A percentile compares a stretch with the other conserved stretches of the same genome.
Conservation (phyloP, 2,329 filamentous ascomycete genomes). For the Xylariales sp. region DNA sequence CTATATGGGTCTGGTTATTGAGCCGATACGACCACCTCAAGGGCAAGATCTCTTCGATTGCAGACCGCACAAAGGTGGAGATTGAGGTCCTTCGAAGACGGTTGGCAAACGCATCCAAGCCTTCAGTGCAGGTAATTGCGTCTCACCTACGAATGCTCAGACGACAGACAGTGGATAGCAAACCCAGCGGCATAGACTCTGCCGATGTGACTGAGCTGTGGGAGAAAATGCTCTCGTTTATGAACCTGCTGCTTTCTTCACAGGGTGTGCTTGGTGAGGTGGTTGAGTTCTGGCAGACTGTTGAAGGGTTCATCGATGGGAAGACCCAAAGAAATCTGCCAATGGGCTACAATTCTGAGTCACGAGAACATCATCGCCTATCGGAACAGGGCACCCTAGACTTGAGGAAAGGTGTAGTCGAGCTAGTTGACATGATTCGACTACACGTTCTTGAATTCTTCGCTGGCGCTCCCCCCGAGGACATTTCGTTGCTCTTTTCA, state of each 20-base stretch:
- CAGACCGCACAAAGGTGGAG: constrained; percentile 84
- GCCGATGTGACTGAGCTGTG: constrained; percentile 82
- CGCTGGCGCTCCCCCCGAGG: constrained; percentile 80
- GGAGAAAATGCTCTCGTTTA: constrained; percentile 77
- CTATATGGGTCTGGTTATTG: constrained; percentile 92
- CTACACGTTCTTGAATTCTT: constrained; percentile 81
- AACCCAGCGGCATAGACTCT: constrained; percentile 65
- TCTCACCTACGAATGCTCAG: constrained; percentile 71
- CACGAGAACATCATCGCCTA: constrained; percentile 74
- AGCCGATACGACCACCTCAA: constrained; percentile 88
- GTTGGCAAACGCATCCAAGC: constrained; percentile 70
- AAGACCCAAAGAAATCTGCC: constrained; percentile 78
- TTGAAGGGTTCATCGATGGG: constrained; percentile 84
- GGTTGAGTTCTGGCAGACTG: constrained; percentile 89
- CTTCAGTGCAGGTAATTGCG: constrained; percentile 64
- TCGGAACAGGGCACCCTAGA: constrained; percentile 66
- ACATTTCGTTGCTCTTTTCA: constrained; percentile 82
- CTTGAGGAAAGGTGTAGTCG: constrained; percentile 71
- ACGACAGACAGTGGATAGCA: constrained; percentile 60
- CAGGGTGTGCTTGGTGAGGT: constrained; percentile 85
- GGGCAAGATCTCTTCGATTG: constrained; percentile 72
- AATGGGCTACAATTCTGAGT: constrained; percentile 75
- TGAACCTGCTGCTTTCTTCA: constrained; percentile 70
- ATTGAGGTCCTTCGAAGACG: constrained; percentile 85
- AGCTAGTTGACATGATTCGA: constrained; percentile 79